These are phyloP conservation scores for Fusarium aywerte DNA, from an alignment of 2,329 filamentous ascomycete species.

Conservation along the genomic window DNA sequence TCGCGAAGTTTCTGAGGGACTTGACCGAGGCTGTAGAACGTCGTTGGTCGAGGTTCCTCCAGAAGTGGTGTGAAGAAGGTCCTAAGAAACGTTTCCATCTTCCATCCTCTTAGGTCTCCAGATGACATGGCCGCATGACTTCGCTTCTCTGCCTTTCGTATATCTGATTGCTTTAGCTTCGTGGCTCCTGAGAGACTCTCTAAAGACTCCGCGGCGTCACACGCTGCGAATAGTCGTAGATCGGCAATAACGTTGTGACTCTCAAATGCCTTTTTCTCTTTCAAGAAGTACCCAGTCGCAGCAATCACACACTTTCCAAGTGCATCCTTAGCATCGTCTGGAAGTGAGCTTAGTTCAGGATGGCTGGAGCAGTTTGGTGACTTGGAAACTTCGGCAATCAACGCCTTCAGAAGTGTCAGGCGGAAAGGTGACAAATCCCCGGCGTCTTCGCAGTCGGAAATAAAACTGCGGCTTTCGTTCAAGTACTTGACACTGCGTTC, in stretches of 20 bases:
- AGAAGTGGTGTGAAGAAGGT: slow-evolving; percentile 51
- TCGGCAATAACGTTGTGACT: slow-evolving; percentile 38
- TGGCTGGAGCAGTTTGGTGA: slow-evolving; percentile 46
- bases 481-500: slow-evolving; percentile 58
- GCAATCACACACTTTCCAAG: slow-evolving; percentile 45
- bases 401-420: slow-evolving; percentile 52
- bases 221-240: slow-evolving; percentile 49
- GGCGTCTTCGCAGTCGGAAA: slow-evolving; percentile 41
- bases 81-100: slow-evolving; percentile 57
- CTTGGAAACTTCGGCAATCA: slow-evolving; percentile 46
- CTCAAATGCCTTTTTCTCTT: slow-evolving; percentile 48
- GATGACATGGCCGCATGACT: slow-evolving; percentile 49
- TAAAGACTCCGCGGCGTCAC: slow-evolving; percentile 47
- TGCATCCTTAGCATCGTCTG: slow-evolving; percentile 42
- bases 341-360: slow-evolving; percentile 39
- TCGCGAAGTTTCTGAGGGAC: slow-evolving; percentile 48
- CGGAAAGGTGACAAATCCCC: slow-evolving; percentile 47
- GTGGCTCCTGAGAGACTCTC: slow-evolving; percentile 36
- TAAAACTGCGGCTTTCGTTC: slow-evolving; percentile 43
- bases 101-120: slow-evolving; percentile 58
- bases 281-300: slow-evolving; percentile 45
- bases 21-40: slow-evolving; percentile 47
- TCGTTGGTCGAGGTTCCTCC: slow-evolving; percentile 49
- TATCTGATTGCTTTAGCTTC: slow-evolving; percentile 47
- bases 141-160: slow-evolving; percentile 52